Evolutionary conservation across 192 early-diverging fungal genomes (phyloP).

Genomic region (Umbelopsis vinacea): DNA sequence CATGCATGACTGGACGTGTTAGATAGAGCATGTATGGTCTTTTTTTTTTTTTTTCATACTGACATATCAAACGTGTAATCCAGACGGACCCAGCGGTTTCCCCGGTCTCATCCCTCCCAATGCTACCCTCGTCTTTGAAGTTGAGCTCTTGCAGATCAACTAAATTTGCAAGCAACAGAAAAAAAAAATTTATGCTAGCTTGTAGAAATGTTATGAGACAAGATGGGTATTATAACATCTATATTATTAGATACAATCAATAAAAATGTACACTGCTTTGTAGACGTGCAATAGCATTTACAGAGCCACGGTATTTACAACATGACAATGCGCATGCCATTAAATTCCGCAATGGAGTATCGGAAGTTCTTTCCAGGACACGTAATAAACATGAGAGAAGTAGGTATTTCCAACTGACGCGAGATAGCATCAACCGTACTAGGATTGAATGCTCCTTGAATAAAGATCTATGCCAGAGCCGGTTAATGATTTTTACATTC

Average conservation of each 20-base stretch:
- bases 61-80: not conserved
- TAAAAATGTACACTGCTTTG: not conserved
- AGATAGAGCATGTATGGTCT: not conserved
- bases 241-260: too few species aligned
- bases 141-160: constrained; percentile 38
- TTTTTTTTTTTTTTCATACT: not conserved
- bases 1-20: not conserved
- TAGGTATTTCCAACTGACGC: constrained; percentile 41
- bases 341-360: constrained; percentile 45
- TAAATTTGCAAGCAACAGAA: constrained; percentile 14
- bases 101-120: constrained; percentile 45
- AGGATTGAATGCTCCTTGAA: constrained; percentile 48
- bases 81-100: constrained; percentile 37
- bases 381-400: constrained; percentile 49
- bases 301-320: constrained; percentile 20
- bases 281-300: too few species aligned
- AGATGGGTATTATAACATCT: too few species aligned
- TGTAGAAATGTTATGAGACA: too few species aligned
- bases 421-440: constrained; percentile 47
- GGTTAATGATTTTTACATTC: not conserved
- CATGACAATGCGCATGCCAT: constrained; percentile 54
- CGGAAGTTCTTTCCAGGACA: constrained; percentile 41
- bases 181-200: too few species aligned
- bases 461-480: constrained; percentile 32
- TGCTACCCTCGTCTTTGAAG: constrained; percentile 43